Evolutionary conservation across 768 basidiomycete species (phyloP), one percentile per base, ranked within the genome.

Genomic region (Boletus sensibilis): DNA sequence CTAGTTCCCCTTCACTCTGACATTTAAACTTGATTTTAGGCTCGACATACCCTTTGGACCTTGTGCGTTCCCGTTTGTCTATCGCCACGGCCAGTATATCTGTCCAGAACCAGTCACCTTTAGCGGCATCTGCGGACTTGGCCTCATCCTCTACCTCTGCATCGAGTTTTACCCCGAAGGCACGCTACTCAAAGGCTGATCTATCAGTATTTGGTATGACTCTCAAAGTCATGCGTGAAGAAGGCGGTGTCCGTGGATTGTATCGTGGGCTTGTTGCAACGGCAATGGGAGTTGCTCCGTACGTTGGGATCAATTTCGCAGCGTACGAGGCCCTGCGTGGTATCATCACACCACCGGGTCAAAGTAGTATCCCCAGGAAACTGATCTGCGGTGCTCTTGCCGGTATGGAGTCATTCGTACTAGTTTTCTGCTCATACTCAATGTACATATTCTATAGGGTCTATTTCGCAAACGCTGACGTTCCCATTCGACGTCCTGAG

Each of bases 401-500:
- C 16, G 92, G 92, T 83, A 73, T 59, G 78, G 38, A 39, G 20
- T 31, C 10, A 29, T 50, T 52, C 12, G 44, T 50, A 50, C 29
- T 38, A 21, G 33, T 25, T 61, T 50, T 31, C n/a, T 21, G 46
- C 21, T 40, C 11, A 37, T 52, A 25, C 52, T 59, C n/a, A 62
- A 48, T 6, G 57, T 41, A 11, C 25, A 49, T 51, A 25, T 25
- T 23, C 52, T 25, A 29, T 73, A 83, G 92, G 92, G n/a, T 85
- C 88, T 25, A 88, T 96, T 61, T 94, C 94, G 13, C 93, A 98
- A 72, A 92, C 94, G 48, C 73, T 98, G 64, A 98, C 95, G 5
- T 98, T 96, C 70, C 96, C 96, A 10, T 92, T 97, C 65, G 96
- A 99, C 70, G 92, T 98, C 6, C 73, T 98, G 56, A 81, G 96